These are phyloP conservation scores for Heimioporus punctisporus DNA, from an alignment of 1,284 basidiomycete genomes.

Conservation along the genomic window DNA sequence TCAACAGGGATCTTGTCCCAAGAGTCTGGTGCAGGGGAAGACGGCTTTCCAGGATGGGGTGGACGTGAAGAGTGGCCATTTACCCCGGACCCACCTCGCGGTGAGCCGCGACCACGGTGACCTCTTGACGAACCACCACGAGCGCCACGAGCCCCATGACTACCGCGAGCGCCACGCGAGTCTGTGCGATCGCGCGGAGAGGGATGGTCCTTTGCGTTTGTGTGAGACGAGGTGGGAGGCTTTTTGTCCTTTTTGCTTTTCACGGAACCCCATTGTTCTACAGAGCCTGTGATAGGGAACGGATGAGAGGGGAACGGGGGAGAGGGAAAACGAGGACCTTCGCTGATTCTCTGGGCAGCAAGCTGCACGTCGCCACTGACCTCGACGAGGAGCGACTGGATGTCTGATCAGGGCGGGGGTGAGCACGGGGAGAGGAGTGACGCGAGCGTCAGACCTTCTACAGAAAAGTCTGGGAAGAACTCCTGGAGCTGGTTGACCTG, in stretches of 20 bases:
- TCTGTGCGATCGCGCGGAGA: constrained; percentile 47
- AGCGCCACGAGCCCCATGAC: constrained; percentile 64
- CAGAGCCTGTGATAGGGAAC: constrained; percentile 54
- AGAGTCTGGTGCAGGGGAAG: constrained; percentile 22
- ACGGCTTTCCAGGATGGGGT: constrained; percentile 23
- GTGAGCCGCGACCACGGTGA: constrained; percentile 55
- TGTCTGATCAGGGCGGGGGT: constrained; percentile 48
- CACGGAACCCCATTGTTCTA: constrained; percentile 86
- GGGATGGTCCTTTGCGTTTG: constrained; percentile 50
- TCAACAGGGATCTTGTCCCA: constrained; percentile 19
- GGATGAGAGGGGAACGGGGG: constrained; percentile 12
- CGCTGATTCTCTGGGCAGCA: constrained; percentile 77
- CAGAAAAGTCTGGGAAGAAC: constrained; percentile 77
- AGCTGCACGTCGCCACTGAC: constrained; percentile 74
- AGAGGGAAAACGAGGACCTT: constrained; percentile 53
- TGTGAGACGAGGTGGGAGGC: constrained; percentile 28
- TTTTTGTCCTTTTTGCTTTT: constrained; percentile 91
- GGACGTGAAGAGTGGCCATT: constrained; percentile 34
- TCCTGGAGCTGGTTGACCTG: constrained; percentile 73
- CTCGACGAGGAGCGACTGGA: constrained; percentile 76
- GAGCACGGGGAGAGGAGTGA: constrained; percentile 18
- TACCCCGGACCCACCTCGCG: constrained; percentile 41
- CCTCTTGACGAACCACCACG: constrained; percentile 63
- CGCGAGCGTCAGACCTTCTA: constrained; percentile 60
- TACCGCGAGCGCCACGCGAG: constrained; percentile 59